Evolutionary conservation across 2,329 filamentous ascomycete species (phyloP), one percentile per base, ranked within the genome.

Genomic region (Cryphonectria naterciae): DNA sequence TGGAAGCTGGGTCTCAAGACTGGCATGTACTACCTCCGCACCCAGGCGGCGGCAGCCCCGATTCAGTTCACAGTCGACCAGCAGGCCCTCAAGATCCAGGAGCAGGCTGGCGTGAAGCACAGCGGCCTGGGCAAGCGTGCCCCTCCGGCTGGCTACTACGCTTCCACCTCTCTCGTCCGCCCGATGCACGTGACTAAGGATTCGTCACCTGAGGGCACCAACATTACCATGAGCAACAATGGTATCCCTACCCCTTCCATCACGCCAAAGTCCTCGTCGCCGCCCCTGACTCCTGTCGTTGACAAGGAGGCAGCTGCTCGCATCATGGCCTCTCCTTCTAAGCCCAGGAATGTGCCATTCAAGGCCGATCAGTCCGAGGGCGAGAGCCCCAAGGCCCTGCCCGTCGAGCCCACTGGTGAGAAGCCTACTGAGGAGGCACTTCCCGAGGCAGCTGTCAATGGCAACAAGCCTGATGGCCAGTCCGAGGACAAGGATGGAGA

Each of bases 1-100:
- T 99, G 96, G 96, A 99, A 98, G 88, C 91, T 98, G 75, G 96
- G 96, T 79, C 89, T 99, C 76, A 99, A 99, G 92, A 99, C 96
- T 49, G 96, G 96, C 86, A 98, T 99, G 96, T 99, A 99, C 91
- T 99, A 99, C 84, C 91, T 99, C 77, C 94, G 96, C 78, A 99
- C 96, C 64, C 96, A 97, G 90, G 96, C 96, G 74, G 96, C 96
- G 49, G 95, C 95, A 25, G 94, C 95, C 63, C 96, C 96, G 68
- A 99, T 99, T 76, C 96, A 99, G 83, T 99, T 99, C 86, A 99
- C 96, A 5, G 96, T 99, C 79, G 96, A 99, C 80, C 95, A 99
- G 83, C 93, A 97, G 83, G 93, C 93, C 70, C 90, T 99, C 76
- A 93, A 94, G 85, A 90, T 97, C 63, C 89, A 89, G 54, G 96